phyloP scores from a whole-genome alignment of 768 basidiomycete species.

The Boletus insuetus region DNA sequence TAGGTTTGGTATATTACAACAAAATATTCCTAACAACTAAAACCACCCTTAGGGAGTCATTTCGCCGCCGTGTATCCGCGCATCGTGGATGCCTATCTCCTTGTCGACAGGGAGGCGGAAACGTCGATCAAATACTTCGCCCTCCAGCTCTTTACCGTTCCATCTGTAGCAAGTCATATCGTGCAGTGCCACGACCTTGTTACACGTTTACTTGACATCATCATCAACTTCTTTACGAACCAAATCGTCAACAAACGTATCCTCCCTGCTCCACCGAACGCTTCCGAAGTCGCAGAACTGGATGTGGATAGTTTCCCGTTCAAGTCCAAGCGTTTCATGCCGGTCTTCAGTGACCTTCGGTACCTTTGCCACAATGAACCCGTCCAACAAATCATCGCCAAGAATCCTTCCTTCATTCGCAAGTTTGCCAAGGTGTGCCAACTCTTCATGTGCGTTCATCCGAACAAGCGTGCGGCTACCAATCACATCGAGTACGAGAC shows the following conservation, averaged over 20 bases:
- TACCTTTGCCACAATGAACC: slow-evolving; percentile 79
- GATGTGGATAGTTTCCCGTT: slow-evolving; percentile 87
- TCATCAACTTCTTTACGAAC: slow-evolving; percentile 90
- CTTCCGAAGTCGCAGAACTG: slow-evolving; percentile 36
- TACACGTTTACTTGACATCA: slow-evolving; percentile 74
- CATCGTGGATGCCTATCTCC: slow-evolving; percentile 87
- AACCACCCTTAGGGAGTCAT: slow-evolving; percentile 58
- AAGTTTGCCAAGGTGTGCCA: slow-evolving; percentile 77
- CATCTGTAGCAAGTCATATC: slow-evolving; percentile 78
- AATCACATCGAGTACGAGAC: slow-evolving; percentile 95
- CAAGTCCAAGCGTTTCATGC: slow-evolving; percentile 95
- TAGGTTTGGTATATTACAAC: slow-evolving; percentile 49
- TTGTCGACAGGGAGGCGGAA: slow-evolving; percentile 92
- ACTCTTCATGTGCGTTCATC: slow-evolving; percentile 91
- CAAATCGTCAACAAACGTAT: slow-evolving; percentile 78
- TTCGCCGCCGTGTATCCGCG: slow-evolving; percentile 84
- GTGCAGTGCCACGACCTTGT: slow-evolving; percentile 73
- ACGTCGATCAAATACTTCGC: slow-evolving; percentile 94
- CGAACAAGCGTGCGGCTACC: slow-evolving; percentile 77
- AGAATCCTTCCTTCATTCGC: slow-evolving; percentile 60
- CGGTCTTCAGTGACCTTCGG: slow-evolving; percentile 87
- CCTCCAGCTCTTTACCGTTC: slow-evolving; percentile 89
- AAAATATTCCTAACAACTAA: slow-evolving; percentile 4
- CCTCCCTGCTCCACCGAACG: slow-evolving; percentile 26
- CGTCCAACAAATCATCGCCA: slow-evolving; percentile 77